Conservation (phyloP, 2,329 filamentous ascomycete species). For the Cladophialophora exuberans region DNA sequence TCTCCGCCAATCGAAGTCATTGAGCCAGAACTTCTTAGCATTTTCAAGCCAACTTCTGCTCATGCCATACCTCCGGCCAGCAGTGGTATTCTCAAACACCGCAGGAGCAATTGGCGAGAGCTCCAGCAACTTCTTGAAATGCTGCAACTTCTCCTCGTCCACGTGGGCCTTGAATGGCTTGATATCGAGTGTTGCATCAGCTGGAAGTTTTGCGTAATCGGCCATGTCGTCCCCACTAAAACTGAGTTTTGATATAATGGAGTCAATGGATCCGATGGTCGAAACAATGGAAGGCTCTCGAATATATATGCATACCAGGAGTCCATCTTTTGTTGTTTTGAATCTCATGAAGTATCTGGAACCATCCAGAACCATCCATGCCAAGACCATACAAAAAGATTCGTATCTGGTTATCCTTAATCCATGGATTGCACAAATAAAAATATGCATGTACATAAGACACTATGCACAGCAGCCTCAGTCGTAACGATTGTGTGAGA, state of each 20-base stretch:
- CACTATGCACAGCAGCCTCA: not conserved
- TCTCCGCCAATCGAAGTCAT: not conserved
- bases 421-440: not conserved
- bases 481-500: not conserved
- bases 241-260: too few relatives aligned
- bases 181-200: conserved; percentile 1
- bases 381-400: not conserved
- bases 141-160: not conserved
- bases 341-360: not conserved
- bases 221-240: not conserved
- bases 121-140: not conserved
- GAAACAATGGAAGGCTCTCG: not conserved
- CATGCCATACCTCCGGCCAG: not conserved
- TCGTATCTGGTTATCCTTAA: not conserved
- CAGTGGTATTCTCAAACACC: not conserved
- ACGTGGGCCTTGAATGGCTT: not conserved
- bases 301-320: not conserved
- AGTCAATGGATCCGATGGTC: not conserved
- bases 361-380: not conserved
- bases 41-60: not conserved
- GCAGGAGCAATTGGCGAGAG: not conserved
- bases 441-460: not conserved
- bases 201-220: not conserved
- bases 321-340: not conserved
- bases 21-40: not conserved